Percentiles rank a stretch among this genome's conserved stretches.
These are phyloP conservation scores for Aureobasidium pullulans DNA, from an alignment of 2,329 filamentous ascomycete species.

Conservation along the genomic window DNA sequence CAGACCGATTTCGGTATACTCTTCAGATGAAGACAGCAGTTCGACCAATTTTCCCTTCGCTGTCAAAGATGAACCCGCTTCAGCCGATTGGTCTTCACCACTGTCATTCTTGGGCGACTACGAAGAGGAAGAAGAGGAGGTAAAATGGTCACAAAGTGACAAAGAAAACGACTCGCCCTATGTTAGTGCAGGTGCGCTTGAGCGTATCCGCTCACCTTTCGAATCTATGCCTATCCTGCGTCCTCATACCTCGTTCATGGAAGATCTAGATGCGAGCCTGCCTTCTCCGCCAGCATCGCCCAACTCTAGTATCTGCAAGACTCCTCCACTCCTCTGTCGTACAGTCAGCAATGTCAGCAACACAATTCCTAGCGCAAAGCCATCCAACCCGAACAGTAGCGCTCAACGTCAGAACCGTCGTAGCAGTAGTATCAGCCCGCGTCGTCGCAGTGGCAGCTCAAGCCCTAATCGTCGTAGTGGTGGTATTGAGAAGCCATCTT, in stretches of 20 bases:
- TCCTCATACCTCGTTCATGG: neutral
- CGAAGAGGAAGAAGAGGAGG: neutral
- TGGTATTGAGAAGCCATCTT: neutral
- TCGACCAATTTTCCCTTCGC: slow-evolving; percentile 14
- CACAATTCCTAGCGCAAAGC: neutral
- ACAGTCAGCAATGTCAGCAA: neutral
- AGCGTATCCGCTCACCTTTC: neutral
- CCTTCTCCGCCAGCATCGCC: slow-evolving; percentile 2
- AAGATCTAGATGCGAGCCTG: slow-evolving; percentile 2
- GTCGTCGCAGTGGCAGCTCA: neutral
- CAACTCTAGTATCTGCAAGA: slow-evolving; percentile 5
- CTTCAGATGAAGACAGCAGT: slow-evolving; percentile 11
- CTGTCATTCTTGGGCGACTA: neutral
- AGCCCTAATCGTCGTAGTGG: neutral
- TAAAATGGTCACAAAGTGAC: neutral
- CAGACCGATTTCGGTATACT: slow-evolving; percentile 2
- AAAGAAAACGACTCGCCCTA: neutral
- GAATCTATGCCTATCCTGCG: slow-evolving; percentile 1
- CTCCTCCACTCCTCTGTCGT: neutral
- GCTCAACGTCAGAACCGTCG: neutral
- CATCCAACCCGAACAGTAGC: neutral
- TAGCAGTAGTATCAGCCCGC: neutral
- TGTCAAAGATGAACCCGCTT: neutral
- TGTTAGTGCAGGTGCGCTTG: neutral
- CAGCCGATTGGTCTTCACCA: neutral